Percentiles rank a stretch among this genome's conserved stretches.
Evolutionary conservation across 2,329 filamentous ascomycete genomes (phyloP).

Genomic region (Amesomyces nigricolor): DNA sequence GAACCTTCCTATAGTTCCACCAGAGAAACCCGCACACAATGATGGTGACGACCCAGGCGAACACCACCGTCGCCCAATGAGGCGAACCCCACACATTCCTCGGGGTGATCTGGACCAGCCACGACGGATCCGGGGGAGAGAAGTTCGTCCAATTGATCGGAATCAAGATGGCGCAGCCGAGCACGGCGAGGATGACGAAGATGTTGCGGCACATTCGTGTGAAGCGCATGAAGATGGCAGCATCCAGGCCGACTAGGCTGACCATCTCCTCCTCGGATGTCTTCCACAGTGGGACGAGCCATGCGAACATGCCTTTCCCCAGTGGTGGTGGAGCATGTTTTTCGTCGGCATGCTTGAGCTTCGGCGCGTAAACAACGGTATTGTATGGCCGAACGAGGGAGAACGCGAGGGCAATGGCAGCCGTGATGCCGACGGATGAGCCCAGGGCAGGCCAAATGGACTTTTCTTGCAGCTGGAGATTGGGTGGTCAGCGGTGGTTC

Average conservation of each 20-base stretch:
- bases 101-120: constrained; percentile 58
- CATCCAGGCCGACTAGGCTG: constrained; percentile 83
- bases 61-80: constrained; percentile 55
- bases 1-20: constrained; percentile 78
- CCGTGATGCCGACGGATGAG: constrained; percentile 71
- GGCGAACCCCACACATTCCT: constrained; percentile 45
- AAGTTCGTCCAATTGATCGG: constrained; percentile 66
- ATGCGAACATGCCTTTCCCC: constrained; percentile 81
- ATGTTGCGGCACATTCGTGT: constrained; percentile 89
- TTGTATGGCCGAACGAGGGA: constrained; percentile 88
- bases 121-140: constrained; percentile 33
- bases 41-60: constrained; percentile 63
- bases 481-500: constrained; percentile 17
- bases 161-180: constrained; percentile 73
- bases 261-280: constrained; percentile 74
- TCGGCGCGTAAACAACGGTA: constrained; percentile 87
- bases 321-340: constrained; percentile 83
- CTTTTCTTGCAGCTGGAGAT: constrained; percentile 40
- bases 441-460: constrained; percentile 74
- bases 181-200: constrained; percentile 64
- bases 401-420: constrained; percentile 71
- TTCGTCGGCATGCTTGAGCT: constrained; percentile 85
- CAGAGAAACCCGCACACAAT: constrained; percentile 77
- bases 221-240: constrained; percentile 83
- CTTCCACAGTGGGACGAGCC: constrained; percentile 71